Evolutionary conservation across 257 asterid species (phyloP), one percentile per base, ranked within the genome.

Genomic region (Solanum rostratum): DNA sequence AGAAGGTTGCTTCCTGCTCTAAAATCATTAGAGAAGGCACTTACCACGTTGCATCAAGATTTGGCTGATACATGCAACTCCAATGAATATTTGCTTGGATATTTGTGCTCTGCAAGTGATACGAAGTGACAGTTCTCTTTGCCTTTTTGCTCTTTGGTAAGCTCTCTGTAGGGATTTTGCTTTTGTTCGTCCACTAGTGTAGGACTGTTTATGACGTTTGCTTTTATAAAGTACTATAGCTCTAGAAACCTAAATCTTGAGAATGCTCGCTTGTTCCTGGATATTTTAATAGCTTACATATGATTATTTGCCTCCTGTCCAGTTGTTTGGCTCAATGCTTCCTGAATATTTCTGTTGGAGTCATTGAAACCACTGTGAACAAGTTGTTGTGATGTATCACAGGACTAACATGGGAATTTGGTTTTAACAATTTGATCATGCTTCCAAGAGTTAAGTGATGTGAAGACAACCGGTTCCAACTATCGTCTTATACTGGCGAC

Each of bases 1-100:
- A 89, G 97, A 88, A 97, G 86, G 63, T 85, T 97, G 89, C 95
- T 90, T 84, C 98, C 99, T 81, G 93, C 98, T 83, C 90, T 95
- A 81, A 95, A 92, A 90, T 94, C 98, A 7, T 88, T 97, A 92
- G 98, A 93, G 86, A 97, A 97, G 90, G 88, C 97, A 59, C 86
- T 94, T 84, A 93, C 95, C 39, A 92, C 94, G 85, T 86, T 91
- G 83, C 98, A 95, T 90, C 97, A 94, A 87, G 99, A 97, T 90
- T 88, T 97, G 92, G 97, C 98, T 2, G 98, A 97, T 63, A 92
- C 95, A 5, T 95, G 98, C 85, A 94, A 97, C 16, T 94, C 98
- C 80, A 95, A 97, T 70, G 98, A 92, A 91, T 95, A 95, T 87
- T 87, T 87, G 93, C 98, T 97, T 81, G 93, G 92, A 65, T 97